Evolutionary conservation across 2,329 filamentous ascomycete species (phyloP), one percentile per base, ranked within the genome.

Genomic region (Sporothrix pallida): DNA sequence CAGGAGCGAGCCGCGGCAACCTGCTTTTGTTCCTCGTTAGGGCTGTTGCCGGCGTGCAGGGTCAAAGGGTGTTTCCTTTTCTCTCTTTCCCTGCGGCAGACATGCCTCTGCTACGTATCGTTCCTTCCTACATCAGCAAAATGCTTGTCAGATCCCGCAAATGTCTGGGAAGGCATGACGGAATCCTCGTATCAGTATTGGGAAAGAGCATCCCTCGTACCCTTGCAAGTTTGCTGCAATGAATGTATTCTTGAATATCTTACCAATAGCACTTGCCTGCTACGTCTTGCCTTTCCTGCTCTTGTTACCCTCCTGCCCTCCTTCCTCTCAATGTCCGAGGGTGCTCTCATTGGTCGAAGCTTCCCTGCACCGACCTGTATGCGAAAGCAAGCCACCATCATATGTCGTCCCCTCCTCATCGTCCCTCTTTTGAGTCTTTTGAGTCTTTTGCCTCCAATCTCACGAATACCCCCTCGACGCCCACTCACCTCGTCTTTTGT

Each of bases 391-490:
- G 62, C 62, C 62, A 48, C 62, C 62, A 67, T 26, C 62, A 48
- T 48, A 67, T 48, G 62, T 67, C 20, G 42, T 67, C 42, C 62
- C 62, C 62, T 67, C 42, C 42, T 23, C 31, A 7, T 37, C 31
- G 31, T 7, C 9, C 54, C 31, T 20, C 26, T 17, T 48, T 23
- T 31, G 63, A 4, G 52, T 20, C 20, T 8, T 23, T 23, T 56
- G 20, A 20, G 20, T n/a, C 48, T 54, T 54, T 69, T 54, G 46
- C 67, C 17, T 69, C 67, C 67, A 69, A 54, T 52, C 48, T 56
- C 67, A 69, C 67, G 67, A 69, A 69, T 69, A 69, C 67, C 67
- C 67, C 67, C 26, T 69, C 9, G 26, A 17, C 48, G 37, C 67
- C 67, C 67, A 69, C 65, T 42, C 67, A 42, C 67, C 48, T 69